Base-by-base conservation (phyloP, 2,329 filamentous ascomycete genomes). In the Talaromyces sp. region DNA sequence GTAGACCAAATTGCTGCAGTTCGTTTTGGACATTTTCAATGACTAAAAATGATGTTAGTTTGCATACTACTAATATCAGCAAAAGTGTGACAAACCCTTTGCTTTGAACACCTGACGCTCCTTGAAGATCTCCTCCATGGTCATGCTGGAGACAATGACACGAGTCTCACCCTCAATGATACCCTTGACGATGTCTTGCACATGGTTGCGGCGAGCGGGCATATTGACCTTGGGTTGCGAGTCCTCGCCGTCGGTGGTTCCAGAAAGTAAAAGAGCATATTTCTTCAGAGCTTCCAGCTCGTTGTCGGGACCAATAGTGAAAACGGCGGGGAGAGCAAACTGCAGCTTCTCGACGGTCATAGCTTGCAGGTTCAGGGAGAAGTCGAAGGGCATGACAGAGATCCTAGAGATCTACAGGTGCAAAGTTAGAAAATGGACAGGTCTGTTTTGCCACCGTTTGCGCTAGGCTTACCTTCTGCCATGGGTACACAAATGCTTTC, bases 311-410 rank as follows among this genome's bases (percentile, higher is more conserved):
- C 91, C 91, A 62, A 94, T 88, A 41, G 91, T 94, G 76, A 94
- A 94, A 64, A 94, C 89, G 11, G 91, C 90, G 2, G 90, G 91
- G 0, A 94, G 83, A 5, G 86, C 81, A 72, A 94, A 92, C 64
- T 92, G 89, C 3, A 94, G 82, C 74, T 95, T 95, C 77, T 95
- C 91, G 67, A 88, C 85, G 19, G 91, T 95, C 91, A 95, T 96
- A 60, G 91, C 91, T 71, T 92, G 89, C 1, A 95, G 79, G 60
- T 87, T 86, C 82, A 95, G 90, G 61, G 84, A 85, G 75, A 94
- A 93, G 75, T 95, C 91, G 70, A 90, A 90, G 0, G 68, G 75
- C 17, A 72, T 71, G 54, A 78, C 72, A 6, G 75, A 77, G 56
- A 77, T 76, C 17, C 72, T 68, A 35, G 70, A 65, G 51, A 71